Percentiles rank a stretch among this genome's conserved stretches.
Evolutionary conservation across 2,329 filamentous ascomycete species (phyloP).

Genomic region (Fusarium nelsonii): DNA sequence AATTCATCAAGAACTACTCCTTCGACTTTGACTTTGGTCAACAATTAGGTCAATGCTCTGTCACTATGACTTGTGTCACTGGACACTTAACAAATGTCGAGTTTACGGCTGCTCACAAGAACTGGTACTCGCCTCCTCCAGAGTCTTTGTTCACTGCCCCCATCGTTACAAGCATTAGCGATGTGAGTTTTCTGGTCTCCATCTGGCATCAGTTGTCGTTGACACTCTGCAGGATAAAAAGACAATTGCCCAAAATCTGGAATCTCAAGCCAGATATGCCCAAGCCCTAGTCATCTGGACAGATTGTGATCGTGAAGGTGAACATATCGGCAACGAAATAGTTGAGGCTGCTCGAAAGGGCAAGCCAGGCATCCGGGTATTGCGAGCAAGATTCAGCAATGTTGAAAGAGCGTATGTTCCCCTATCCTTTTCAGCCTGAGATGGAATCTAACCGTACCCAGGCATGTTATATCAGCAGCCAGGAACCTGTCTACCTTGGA

Average conservation of each 20-base stretch:
- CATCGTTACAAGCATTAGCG: conserved; percentile 74
- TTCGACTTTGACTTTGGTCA: conserved; percentile 90
- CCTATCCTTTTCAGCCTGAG: not conserved
- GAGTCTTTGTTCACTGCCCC: conserved; percentile 84
- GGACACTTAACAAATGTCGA: conserved; percentile 88
- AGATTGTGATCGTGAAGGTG: conserved; percentile 96
- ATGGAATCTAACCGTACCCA: conserved; percentile 52
- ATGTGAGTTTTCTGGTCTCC: conserved; percentile 61
- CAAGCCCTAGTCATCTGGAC: conserved; percentile 94
- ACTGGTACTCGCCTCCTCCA: conserved; percentile 86
- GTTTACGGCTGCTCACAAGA: conserved; percentile 79
- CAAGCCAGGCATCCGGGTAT: conserved; percentile 81
- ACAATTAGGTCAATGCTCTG: conserved; percentile 82
- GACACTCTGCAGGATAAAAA: conserved; percentile 74
- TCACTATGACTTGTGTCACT: conserved; percentile 93
- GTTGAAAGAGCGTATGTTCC: conserved; percentile 83
- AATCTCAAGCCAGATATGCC: conserved; percentile 78
- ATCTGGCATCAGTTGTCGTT: conserved; percentile 5
- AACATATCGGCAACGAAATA: conserved; percentile 95
- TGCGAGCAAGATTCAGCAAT: conserved; percentile 93
- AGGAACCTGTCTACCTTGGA: conserved; percentile 82
- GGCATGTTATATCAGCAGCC: conserved; percentile 88
- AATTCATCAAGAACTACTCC: conserved; percentile 92
- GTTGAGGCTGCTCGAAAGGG: conserved; percentile 80
- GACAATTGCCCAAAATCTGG: conserved; percentile 86